Percentiles rank a stretch among this genome's conserved stretches.
Conservation (phyloP, 2,329 filamentous ascomycete species). For the Apiospora malaysiana region DNA sequence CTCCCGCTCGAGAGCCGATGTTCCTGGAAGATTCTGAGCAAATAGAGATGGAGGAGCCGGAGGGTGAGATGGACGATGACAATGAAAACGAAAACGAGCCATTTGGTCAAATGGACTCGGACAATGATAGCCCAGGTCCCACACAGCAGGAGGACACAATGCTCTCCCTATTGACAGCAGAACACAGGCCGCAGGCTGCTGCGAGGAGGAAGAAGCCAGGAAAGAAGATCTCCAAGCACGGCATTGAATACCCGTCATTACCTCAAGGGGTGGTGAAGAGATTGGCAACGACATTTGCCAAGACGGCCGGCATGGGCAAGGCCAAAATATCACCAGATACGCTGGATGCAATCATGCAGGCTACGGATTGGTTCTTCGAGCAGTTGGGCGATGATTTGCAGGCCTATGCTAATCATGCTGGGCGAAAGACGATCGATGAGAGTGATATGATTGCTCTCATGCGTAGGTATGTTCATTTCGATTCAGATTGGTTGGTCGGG, state of each 20-base stretch:
- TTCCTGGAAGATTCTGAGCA: neutral
- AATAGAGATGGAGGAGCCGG: slow-evolving; percentile 24
- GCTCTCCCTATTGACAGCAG: slow-evolving; percentile 24
- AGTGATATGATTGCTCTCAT: slow-evolving; percentile 82
- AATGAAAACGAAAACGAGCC: slow-evolving; percentile 23
- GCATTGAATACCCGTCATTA: slow-evolving; percentile 77
- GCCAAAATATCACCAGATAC: slow-evolving; percentile 76
- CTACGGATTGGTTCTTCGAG: slow-evolving; percentile 91
- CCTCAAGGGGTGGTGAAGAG: slow-evolving; percentile 77
- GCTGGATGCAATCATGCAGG: slow-evolving; percentile 75
- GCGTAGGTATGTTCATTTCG: slow-evolving; percentile 68
- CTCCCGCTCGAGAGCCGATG: slow-evolving; percentile 52
- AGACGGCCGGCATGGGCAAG: slow-evolving; percentile 68
- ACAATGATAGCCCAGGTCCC: slow-evolving; percentile 31
- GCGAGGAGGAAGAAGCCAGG: slow-evolving; percentile 46
- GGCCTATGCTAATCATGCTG: slow-evolving; percentile 81
- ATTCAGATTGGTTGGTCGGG: neutral
- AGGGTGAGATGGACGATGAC: slow-evolving; percentile 7
- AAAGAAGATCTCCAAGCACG: slow-evolving; percentile 71
- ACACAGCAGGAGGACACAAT: slow-evolving; percentile 29
- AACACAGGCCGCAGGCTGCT: slow-evolving; percentile 29
- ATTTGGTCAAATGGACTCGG: slow-evolving; percentile 26
- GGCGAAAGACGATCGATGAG: slow-evolving; percentile 84
- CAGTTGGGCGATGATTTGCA: slow-evolving; percentile 81
- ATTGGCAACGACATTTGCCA: slow-evolving; percentile 73